phyloP scores from a whole-genome alignment of 1,284 basidiomycete species.

The Schizophyllum amplum region DNA sequence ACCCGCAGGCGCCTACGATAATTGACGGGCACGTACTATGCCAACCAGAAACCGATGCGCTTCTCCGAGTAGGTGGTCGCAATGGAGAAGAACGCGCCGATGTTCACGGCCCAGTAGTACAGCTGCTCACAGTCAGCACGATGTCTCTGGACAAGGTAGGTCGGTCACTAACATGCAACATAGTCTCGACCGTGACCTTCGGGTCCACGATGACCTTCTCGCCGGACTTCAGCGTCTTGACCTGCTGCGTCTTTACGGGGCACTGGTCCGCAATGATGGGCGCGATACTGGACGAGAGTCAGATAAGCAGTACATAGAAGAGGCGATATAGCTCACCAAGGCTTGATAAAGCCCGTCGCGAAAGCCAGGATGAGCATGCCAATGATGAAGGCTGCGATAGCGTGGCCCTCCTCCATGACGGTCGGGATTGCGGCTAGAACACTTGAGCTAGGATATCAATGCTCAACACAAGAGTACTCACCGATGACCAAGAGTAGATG shows the following conservation, averaged over 20 bases:
- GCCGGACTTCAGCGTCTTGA: conserved; percentile 14
- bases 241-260: conserved; percentile 13
- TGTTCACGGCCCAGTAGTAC: conserved; percentile 28
- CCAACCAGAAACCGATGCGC: conserved; percentile 23
- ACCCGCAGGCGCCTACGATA: background rate
- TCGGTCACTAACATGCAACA: background rate
- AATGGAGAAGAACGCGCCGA: conserved; percentile 27
- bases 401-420: conserved; percentile 17
- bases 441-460: background rate
- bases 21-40: conserved; percentile 13
- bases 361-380: conserved; percentile 15
- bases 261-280: conserved; percentile 20
- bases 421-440: conserved; percentile 16
- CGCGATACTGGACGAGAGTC: conserved; percentile 13
- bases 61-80: conserved; percentile 22
- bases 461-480: background rate
- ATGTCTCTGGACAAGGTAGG: background rate
- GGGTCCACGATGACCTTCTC: conserved; percentile 20
- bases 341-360: conserved; percentile 17
- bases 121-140: conserved; percentile 6
- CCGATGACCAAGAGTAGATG: conserved; percentile 17
- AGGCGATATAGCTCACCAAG: conserved; percentile 1
- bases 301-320: background rate
- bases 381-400: conserved; percentile 17
- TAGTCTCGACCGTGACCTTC: background rate